Evolutionary conservation across 192 early-diverging fungal species (phyloP).

Genomic region (Rhizoclosmatium globosum): DNA sequence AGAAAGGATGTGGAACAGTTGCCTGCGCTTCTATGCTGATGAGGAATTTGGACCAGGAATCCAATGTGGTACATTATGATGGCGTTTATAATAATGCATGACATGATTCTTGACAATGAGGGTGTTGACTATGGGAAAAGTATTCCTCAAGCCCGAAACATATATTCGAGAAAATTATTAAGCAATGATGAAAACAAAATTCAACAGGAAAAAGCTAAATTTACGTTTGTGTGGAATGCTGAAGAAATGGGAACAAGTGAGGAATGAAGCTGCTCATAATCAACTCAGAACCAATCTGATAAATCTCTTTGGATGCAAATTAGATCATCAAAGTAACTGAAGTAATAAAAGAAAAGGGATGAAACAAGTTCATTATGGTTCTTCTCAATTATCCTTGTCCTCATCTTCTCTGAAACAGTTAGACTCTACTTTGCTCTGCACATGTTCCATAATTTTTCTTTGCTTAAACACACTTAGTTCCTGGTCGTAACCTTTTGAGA

Average conservation of each 20-base stretch:
- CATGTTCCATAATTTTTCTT: neutral
- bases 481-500: neutral
- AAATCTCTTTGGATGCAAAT: neutral
- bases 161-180: no score
- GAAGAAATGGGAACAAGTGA: neutral
- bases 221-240: neutral
- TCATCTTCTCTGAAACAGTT: neutral
- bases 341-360: no score
- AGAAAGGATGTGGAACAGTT: constrained; percentile 34
- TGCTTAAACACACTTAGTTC: neutral
- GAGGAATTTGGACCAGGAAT: neutral
- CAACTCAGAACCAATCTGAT: neutral
- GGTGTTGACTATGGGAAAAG: neutral
- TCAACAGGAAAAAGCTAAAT: neutral
- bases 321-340: neutral
- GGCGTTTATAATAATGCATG: constrained; percentile 28
- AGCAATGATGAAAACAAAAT: no score
- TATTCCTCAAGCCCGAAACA: no score
- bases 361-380: neutral
- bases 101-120: constrained; percentile 2
- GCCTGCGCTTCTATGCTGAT: constrained; percentile 22
- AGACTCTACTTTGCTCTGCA: neutral
- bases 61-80: constrained; percentile 8
- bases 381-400: no score
- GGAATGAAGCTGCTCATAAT: neutral